Base-by-base conservation (phyloP, 805 yeast species). In the Lipomyces mesembrius region DNA sequence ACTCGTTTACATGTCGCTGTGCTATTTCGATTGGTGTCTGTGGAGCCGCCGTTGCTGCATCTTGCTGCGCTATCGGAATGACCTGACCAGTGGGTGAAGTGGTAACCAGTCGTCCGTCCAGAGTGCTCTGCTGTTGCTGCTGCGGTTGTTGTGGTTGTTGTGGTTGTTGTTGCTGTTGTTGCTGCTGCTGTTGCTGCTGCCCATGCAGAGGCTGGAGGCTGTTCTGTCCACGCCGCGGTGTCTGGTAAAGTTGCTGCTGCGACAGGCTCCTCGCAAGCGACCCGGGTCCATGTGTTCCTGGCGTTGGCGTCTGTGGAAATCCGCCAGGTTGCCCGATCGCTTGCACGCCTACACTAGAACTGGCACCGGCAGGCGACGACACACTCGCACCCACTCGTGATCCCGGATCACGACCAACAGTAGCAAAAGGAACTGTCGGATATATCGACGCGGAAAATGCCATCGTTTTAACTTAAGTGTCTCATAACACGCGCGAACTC, bases 1-100 rank as follows among this genome's bases (percentile, higher is more conserved):
- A 75, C 17, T 73, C 62, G 34, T 77, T 77, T 29, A 77, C 65
- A 51, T 72, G 71, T 9, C 46, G 56, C 11, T 61, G 54, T 12
- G 70, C 70, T n/a, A 49, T 49, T 29, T 61, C 61, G 4, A 67
- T 52, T 6, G 70, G 70, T 6, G 70, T 64, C 39, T 32, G 58
- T 11, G 58, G 39, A 27, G 27, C 37, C 14, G 37, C 58, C 27
- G 25, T n/a, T n/a, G 43, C 58, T 2, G 58, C 35, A 2, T 32
- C 39, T 14, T 27, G 58, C 29, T 27, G n/a, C 11, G 57, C 34
- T 22, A 27, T 20, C 7, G 37, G 6, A 37, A 27, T 27, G 25
- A 35, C n/a, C 37, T 56, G 59, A 49, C 59, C 35, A 54, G 61
- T 3, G 57, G 46, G 17, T 35, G 27, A 27, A 46, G 56, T n/a